These are phyloP conservation scores for Puccinia horiana DNA, from an alignment of 1,284 basidiomycete genomes.

Conservation along the genomic window DNA sequence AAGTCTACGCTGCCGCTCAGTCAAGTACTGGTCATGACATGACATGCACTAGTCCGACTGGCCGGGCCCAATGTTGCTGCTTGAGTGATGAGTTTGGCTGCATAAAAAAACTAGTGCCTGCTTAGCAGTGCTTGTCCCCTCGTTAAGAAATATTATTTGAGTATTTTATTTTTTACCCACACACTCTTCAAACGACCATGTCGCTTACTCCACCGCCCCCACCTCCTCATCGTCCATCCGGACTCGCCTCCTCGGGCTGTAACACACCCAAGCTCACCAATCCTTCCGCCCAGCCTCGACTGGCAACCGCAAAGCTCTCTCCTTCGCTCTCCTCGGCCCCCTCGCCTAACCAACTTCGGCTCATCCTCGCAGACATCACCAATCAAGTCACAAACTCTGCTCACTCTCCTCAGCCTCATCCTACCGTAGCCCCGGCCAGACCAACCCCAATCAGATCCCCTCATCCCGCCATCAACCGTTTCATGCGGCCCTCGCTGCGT, in stretches of 20 bases:
- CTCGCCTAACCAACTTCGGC: conserved; percentile 12
- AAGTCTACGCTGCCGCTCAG: too few relatives aligned
- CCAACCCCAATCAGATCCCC: neutral
- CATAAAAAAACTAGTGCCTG: too few relatives aligned
- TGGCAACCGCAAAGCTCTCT: neutral
- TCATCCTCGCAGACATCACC: conserved; percentile 13
- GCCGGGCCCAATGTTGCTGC: too few relatives aligned
- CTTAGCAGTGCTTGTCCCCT: too few relatives aligned
- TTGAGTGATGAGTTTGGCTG: too few relatives aligned
- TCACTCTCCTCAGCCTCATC: neutral
- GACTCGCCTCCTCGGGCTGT: conserved; percentile 12
- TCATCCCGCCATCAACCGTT: conserved; percentile 6
- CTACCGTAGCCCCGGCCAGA: neutral
- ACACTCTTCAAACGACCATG: neutral
- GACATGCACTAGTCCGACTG: too few relatives aligned
- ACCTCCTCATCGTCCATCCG: conserved; percentile 19
- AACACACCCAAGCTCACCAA: neutral
- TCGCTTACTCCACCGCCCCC: conserved; percentile 8
- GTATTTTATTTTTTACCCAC: too few relatives aligned
- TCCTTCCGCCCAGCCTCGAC: neutral
- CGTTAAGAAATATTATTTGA: too few relatives aligned
- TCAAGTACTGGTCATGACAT: too few relatives aligned
- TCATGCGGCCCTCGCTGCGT: conserved; percentile 28
- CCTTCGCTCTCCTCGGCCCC: neutral
- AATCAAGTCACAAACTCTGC: conserved; percentile 9